These are phyloP conservation scores for Picea mariana DNA, from an alignment of 83 land plant genomes.

Conservation along the genomic window DNA sequence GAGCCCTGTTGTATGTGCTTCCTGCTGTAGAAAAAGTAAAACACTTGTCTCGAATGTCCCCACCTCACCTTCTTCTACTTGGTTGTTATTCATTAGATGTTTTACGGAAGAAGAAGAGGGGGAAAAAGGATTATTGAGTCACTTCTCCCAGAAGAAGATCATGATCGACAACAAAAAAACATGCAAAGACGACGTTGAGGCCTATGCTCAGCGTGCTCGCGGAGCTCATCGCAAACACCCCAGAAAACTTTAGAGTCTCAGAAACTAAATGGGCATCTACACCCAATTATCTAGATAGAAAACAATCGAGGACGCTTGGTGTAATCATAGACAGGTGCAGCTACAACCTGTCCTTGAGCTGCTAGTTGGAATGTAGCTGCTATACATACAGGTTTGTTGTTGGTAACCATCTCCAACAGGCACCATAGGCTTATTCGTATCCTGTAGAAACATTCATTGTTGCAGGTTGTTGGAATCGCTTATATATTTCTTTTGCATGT, in stretches of 20 bases:
- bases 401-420: constrained; percentile 15
- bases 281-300: too few species aligned
- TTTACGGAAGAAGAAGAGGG: too few species aligned
- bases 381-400: not conserved
- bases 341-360: too few species aligned
- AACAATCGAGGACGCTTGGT: too few species aligned
- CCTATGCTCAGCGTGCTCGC: constrained; percentile 58
- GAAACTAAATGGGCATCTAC: too few species aligned
- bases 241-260: too few species aligned
- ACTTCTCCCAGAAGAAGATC: constrained; percentile 67
- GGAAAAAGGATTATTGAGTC: constrained; percentile 4
- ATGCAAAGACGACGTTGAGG: constrained; percentile 50
- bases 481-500: too few species aligned
- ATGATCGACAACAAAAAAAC: constrained; percentile 43
- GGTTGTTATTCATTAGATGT: too few species aligned
- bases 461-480: constrained; percentile 12
- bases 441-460: not conserved
- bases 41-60: constrained; percentile 27
- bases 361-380: not conserved
- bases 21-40: constrained; percentile 51
- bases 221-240: constrained; percentile 31
- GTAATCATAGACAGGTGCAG: too few species aligned
- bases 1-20: constrained; percentile 28
- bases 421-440: constrained; percentile 1
- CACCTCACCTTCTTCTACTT: constrained; percentile 11